A percentile compares a stretch with the other conserved stretches of the same genome.
These are phyloP conservation scores for Trichoderma pleuroti DNA, from an alignment of 2,329 filamentous ascomycete genomes.

Conservation along the genomic window DNA sequence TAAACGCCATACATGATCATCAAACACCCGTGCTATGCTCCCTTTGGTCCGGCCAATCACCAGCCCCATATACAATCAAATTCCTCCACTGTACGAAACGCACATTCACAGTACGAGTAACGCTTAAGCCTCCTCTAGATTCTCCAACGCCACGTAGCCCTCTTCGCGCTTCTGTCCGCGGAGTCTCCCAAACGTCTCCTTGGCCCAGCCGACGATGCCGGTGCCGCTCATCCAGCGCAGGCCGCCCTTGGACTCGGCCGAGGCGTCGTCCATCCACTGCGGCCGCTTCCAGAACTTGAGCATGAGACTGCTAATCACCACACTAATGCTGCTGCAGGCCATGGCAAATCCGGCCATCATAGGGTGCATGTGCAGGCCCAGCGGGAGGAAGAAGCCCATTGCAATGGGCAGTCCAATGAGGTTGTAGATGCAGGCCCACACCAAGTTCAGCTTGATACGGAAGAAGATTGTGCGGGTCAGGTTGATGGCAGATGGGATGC, in stretches of 20 bases:
- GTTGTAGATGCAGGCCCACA: constrained; percentile 94
- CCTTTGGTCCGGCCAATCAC: background rate
- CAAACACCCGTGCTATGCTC: constrained; percentile 15
- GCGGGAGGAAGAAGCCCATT: constrained; percentile 91
- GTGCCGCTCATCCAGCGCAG: constrained; percentile 42
- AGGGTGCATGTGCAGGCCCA: constrained; percentile 83
- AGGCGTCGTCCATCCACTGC: constrained; percentile 75
- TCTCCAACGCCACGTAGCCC: constrained; percentile 58
- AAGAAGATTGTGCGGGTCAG: constrained; percentile 82
- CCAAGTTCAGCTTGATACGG: constrained; percentile 89
- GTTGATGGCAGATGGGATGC: constrained; percentile 82
- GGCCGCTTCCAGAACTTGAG: constrained; percentile 85
- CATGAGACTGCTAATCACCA: constrained; percentile 78
- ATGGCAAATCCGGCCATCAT: constrained; percentile 95
- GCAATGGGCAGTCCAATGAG: constrained; percentile 86
- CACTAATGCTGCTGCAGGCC: constrained; percentile 85
- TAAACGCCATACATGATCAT: constrained; percentile 7
- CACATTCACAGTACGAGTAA: background rate
- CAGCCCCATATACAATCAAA: background rate
- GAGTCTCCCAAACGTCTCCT: constrained; percentile 39
- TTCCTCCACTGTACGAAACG: background rate
- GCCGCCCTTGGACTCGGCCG: constrained; percentile 56
- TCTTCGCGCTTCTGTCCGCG: constrained; percentile 44
- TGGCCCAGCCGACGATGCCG: constrained; percentile 41
- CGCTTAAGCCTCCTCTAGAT: constrained; percentile 46